Evolutionary conservation across 2,329 filamentous ascomycete species (phyloP), one percentile per base, ranked within the genome.

Genomic region (Monosporascus sp.): DNA sequence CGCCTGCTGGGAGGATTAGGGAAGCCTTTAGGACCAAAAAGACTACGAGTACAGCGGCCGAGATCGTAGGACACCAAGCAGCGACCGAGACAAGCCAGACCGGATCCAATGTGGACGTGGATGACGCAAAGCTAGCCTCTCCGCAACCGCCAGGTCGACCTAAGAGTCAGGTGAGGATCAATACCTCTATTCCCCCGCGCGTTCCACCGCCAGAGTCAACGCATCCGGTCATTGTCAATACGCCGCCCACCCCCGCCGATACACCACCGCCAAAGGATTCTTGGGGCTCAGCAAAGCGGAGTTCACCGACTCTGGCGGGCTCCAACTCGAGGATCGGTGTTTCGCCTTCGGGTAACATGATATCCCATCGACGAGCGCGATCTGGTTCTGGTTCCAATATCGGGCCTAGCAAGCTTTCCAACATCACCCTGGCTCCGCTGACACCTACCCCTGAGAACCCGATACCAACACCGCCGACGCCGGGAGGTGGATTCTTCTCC

Each of bases 321-420:
- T 62, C 61, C 58, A 65, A 61, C 60, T 56, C 77, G 58, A 75
- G 80, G 77, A 80, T 85, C 57, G 78, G 80, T 43, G 78, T 82
- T 46, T 84, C 86, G 59, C 76, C 82, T 38, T 80, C 84, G 60
- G 84, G 82, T 64, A 87, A 81, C 65, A 89, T 89, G 82, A 89
- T 86, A 72, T 82, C 86, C 54, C 88, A 92, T 56, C 71, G 77
- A 63, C 74, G 79, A 60, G 68, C 67, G 55, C 76, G 77, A 65
- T 78, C 84, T 76, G 74, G 74, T 65, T 81, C 79, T 57, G 72
- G 70, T 55, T 61, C 69, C 37, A 78, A 70, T 53, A 72, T 85
- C 58, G 80, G 79, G 44, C 92, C 91, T 35, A 97, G 91, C 78
- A 97, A 95, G 72, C 79, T 97, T 38, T 96, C 92, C 35, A 91